Base-by-base conservation (phyloP, 768 basidiomycete genomes). In the Mycena sanguinolenta region DNA sequence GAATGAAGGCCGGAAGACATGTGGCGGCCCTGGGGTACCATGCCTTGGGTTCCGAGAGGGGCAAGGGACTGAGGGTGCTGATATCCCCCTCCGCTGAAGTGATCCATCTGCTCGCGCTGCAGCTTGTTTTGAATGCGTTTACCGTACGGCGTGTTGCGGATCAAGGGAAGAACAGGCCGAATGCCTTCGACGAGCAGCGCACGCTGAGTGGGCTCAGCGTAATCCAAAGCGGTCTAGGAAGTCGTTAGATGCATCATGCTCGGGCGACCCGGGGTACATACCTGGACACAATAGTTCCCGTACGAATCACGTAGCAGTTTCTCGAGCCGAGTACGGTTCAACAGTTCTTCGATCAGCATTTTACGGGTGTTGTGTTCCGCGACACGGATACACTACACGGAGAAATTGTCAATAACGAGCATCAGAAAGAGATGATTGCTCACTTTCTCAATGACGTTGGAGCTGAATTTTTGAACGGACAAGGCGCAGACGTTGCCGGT, bases 61-160 rank as follows among this genome's bases (percentile, higher is more conserved):
- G 87, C 83, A 72, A 92, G 83, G 36, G 85, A 80, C 74, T 90
- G 89, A 75, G 89, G 90, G 77, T 85, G 86, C 67, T 89, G 86
- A 77, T 90, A 90, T 64, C 86, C 85, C 55, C 86, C 85, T 19
- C 71, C 72, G 50, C 67, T 59, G 70, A 86, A 91, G 64, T 84
- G 86, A 74, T 94, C 93, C 82, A 93, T 87, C 75, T 95, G 94
- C 82, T 97, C 96, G 67, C 97, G 95, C 82, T 98, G 97, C 63
- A 99, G 85, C 83, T 98, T 98, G 85, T 96, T 97, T 82, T 98
- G 97, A 77, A 99, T 99, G 52, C 98, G 92, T 85, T 99, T 99
- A 75, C 98, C 98, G 76, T 99, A 99, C 9, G 98, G 98, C 13
- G 98, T 99, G 83, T 99, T 99, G 77, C 98, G 94, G 78, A 99